These are phyloP conservation scores for Sicyos baderoa DNA, from an alignment of 306 rosid genomes.

Conservation along the genomic window DNA sequence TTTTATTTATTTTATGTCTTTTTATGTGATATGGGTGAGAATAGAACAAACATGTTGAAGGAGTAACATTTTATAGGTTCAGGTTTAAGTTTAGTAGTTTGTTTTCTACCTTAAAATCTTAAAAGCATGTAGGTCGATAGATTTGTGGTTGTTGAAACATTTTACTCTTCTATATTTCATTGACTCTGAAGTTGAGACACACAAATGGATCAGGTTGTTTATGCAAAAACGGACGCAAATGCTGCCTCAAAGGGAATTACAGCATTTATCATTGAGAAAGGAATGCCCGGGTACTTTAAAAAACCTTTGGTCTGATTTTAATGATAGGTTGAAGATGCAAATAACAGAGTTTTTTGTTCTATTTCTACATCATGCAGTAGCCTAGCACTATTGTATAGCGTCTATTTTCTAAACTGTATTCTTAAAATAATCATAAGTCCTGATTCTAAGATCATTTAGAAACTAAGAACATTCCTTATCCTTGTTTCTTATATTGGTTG, in stretches of 20 bases:
- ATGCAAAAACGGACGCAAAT: conserved; percentile 72
- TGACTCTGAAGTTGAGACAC: conserved; percentile 24
- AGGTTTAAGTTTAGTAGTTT: neutral
- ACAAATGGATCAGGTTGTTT: conserved; percentile 65
- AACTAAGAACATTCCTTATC: conserved; percentile 18
- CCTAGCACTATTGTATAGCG: neutral
- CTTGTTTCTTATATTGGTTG: conserved; percentile 10
- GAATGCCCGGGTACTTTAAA: conserved; percentile 73
- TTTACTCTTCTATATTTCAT: neutral
- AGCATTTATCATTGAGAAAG: conserved; percentile 90
- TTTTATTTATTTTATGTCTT: neutral
- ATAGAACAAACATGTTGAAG: neutral
- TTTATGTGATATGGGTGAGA: neutral
- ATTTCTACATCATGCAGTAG: neutral
- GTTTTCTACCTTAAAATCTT: neutral
- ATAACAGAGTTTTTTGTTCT: conserved; percentile 10
- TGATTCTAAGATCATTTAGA: conserved; percentile 7
- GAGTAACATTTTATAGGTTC: neutral
- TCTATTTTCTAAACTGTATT: neutral
- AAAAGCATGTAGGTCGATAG: neutral
- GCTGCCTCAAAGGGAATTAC: conserved; percentile 94
- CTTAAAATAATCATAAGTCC: neutral
- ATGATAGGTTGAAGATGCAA: conserved; percentile 21
- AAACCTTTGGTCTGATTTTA: conserved; percentile 24
- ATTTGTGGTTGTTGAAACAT: neutral